Evolutionary conservation across 2,329 filamentous ascomycete species (phyloP).

Genomic region (Parastagonospora avenae): DNA sequence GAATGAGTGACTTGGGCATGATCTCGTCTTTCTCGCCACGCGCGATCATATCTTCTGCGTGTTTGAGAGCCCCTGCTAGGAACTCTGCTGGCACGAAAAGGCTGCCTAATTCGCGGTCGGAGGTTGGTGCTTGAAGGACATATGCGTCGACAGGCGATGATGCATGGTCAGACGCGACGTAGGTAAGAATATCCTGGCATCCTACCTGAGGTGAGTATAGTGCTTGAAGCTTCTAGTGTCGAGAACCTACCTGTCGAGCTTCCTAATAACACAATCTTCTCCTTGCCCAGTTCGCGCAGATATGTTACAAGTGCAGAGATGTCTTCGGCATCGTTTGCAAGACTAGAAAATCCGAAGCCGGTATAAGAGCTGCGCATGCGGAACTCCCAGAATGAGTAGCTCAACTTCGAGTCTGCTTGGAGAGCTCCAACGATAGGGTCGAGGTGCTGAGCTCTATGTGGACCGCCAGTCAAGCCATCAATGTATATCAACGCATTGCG

Average conservation of each 20-base stretch:
- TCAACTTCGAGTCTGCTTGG: not conserved
- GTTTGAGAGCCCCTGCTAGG: conserved; percentile 3
- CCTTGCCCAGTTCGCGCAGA: conserved; percentile 7
- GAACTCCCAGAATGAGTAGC: conserved; percentile 21
- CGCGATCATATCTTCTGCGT: conserved; percentile 10
- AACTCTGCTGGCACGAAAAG: conserved; percentile 17
- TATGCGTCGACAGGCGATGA: conserved; percentile 6
- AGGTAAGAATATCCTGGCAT: conserved; percentile 19
- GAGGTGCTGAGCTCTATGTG: conserved; percentile 11
- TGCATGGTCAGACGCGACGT: conserved; percentile 5
- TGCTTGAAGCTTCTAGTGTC: not conserved
- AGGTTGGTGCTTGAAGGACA: conserved; percentile 21
- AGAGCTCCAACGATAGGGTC: conserved; percentile 1
- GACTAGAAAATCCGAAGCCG: conserved; percentile 22
- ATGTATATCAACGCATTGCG: conserved; percentile 19
- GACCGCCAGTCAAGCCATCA: conserved; percentile 21
- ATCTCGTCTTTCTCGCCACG: conserved; percentile 4
- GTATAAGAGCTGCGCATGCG: conserved; percentile 27
- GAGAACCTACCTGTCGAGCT: conserved; percentile 11
- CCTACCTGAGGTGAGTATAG: conserved; percentile 1
- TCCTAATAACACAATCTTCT: conserved; percentile 12
- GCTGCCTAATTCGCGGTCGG: conserved; percentile 19
- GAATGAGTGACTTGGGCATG: conserved; percentile 13
- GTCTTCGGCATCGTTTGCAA: conserved; percentile 20
- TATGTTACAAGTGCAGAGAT: conserved; percentile 17